Base-by-base conservation (phyloP, 495 filamentous ascomycete genomes). In the Lentithecium fluviatile region DNA sequence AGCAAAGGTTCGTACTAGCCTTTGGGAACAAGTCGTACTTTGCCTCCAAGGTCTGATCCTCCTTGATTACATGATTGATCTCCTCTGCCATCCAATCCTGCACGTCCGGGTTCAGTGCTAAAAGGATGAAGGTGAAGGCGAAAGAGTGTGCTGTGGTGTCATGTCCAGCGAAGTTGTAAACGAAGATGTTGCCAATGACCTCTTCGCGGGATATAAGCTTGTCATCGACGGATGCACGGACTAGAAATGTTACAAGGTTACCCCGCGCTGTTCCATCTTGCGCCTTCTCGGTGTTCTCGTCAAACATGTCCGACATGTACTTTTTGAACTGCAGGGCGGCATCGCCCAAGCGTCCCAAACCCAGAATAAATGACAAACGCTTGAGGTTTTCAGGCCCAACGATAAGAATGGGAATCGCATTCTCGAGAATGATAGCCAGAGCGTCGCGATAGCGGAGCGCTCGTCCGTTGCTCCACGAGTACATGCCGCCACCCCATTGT, bases 401-500 rank as follows among this genome's bases (percentile, higher is more conserved):
- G 12, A 40, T 43, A 17, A 62, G 37, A 2, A 62, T 23, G 10
- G 49, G 37, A 3, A 62, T 8, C 8, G 17, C n/a, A 32, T 62
- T 48, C 6, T 62, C 23, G 10, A 62, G 51, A 32, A 62, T 48
- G 1, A 29, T 25, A 17, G 6, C 19, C 2, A 62, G 52, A 2
- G 58, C n/a, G 4, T 62, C 58, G 11, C 26, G n/a, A 43, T 62
- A 62, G 40, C 49, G 73, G 19, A 53, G 55, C 2, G 67, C n/a
- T n/a, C 85, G 83, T 38, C 78, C 82, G 60, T 79, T 78, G 46
- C 58, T 67, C 90, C 90, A 95, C 0, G 73, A 55, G 61, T 91
- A 90, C 25, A 74, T 80, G 0, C 79, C 78, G 6, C 90, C 90
- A 47, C 89, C 90, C 89, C 90, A 95, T 70, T 94, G 88, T n/a